These are phyloP conservation scores for Colletotrichum aenigma DNA, from an alignment of 2,329 filamentous ascomycete species.

Conservation along the genomic window DNA sequence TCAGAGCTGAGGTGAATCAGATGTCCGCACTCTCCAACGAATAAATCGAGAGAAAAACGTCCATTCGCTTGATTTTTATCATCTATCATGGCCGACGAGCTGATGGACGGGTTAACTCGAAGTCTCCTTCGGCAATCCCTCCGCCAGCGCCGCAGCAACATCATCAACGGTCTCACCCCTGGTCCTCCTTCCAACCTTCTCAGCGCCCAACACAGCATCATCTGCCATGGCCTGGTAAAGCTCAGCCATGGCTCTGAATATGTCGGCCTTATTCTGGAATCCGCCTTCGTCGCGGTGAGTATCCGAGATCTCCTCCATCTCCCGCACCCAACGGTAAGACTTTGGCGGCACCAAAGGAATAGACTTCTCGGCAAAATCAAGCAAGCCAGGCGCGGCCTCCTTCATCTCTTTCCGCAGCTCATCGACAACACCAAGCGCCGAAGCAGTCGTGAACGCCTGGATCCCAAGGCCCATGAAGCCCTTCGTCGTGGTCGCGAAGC, in stretches of 20 bases:
- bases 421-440: conserved; percentile 63
- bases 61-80: background rate
- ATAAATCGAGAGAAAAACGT: background rate
- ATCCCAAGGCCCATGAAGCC: conserved; percentile 72
- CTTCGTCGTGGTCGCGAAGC: conserved; percentile 65
- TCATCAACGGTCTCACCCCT: conserved; percentile 62
- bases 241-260: conserved; percentile 65
- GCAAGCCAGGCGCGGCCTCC: conserved; percentile 50
- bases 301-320: conserved; percentile 77
- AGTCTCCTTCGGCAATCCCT: conserved; percentile 47
- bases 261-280: conserved; percentile 49
- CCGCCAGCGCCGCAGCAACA: conserved; percentile 53
- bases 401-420: conserved; percentile 62
- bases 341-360: conserved; percentile 71
- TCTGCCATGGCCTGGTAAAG: conserved; percentile 67
- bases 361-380: conserved; percentile 49
- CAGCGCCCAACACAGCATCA: conserved; percentile 62
- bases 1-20: too few species aligned
- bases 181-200: conserved; percentile 60
- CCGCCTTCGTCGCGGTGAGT: conserved; percentile 70
- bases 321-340: conserved; percentile 78
- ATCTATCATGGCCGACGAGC: background rate
- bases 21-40: background rate
- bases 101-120: background rate
- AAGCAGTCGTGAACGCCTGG: conserved; percentile 73